Conservation (phyloP, 805 yeast species). For the Barnettozyma vustinii region DNA sequence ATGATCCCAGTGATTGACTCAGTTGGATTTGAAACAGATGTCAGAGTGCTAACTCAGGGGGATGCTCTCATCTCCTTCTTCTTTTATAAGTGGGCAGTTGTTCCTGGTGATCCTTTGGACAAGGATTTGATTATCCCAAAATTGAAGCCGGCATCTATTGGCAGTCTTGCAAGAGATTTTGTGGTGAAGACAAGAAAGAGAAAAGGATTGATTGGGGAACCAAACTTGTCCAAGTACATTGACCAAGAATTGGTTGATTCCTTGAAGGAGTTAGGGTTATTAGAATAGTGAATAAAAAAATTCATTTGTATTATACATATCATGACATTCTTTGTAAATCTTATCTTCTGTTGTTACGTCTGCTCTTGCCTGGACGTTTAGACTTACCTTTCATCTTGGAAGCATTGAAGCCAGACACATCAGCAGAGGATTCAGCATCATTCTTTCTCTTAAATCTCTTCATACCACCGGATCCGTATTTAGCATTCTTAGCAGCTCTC, state of each 20-base stretch:
- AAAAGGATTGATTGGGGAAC: slow-evolving; percentile 78
- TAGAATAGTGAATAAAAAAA: slow-evolving; percentile 4
- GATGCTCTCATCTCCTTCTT: slow-evolving; percentile 63
- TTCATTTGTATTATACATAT: slow-evolving; percentile 1
- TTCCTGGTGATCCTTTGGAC: slow-evolving; percentile 92
- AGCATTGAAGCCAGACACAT: slow-evolving; percentile 51
- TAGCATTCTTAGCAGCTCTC: slow-evolving; percentile 65
- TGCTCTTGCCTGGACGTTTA: slow-evolving; percentile 42
- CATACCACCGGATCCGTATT: slow-evolving; percentile 75
- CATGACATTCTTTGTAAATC: neutral
- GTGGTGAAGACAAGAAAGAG: slow-evolving; percentile 83
- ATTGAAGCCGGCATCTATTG: slow-evolving; percentile 67
- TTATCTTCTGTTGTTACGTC: slow-evolving; percentile 30
- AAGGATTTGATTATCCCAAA: slow-evolving; percentile 54
- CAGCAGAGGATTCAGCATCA: slow-evolving; percentile 66
- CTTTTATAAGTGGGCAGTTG: slow-evolving; percentile 68
- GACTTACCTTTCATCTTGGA: slow-evolving; percentile 48
- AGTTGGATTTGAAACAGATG: slow-evolving; percentile 82
- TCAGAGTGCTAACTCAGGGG: slow-evolving; percentile 73
- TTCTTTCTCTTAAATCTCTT: slow-evolving; percentile 70
- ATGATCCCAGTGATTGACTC: slow-evolving; percentile 85
- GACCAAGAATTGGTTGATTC: slow-evolving; percentile 53
- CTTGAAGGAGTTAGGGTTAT: slow-evolving; percentile 45
- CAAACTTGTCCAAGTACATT: slow-evolving; percentile 58
- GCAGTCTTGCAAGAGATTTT: slow-evolving; percentile 79